Conservation (phyloP, 768 basidiomycete species). For the Pholiota conissans region DNA sequence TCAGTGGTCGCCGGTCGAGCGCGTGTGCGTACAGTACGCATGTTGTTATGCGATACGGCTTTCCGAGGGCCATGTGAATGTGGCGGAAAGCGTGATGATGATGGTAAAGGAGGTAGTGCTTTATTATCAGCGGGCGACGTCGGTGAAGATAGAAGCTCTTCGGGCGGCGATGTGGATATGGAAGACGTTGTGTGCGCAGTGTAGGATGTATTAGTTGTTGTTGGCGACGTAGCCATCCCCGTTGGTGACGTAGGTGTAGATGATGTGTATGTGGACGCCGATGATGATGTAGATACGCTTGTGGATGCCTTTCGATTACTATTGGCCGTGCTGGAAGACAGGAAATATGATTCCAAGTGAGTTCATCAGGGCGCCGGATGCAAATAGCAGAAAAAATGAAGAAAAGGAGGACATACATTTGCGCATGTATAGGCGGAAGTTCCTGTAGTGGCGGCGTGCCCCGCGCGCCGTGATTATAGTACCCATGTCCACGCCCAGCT, state of each 20-base stretch:
- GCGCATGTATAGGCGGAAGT: not conserved
- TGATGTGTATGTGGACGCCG: not conserved
- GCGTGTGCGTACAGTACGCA: not conserved
- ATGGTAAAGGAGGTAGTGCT: constrained; percentile 7
- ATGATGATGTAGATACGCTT: not conserved
- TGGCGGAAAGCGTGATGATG: not conserved
- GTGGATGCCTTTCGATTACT: not conserved
- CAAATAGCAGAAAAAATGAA: not conserved
- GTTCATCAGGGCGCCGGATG: not conserved
- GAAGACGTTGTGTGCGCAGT: not conserved
- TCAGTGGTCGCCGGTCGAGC: constrained; percentile 1
- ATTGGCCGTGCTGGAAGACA: not conserved
- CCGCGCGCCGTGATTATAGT: not conserved
- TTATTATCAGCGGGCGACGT: not conserved
- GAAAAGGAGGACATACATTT: not conserved
- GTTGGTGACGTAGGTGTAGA: not conserved
- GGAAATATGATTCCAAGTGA: not conserved
- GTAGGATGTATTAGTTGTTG: not conserved
- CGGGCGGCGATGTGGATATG: not conserved
- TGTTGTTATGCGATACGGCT: constrained; percentile 4
- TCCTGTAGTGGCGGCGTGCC: not conserved
- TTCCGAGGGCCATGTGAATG: constrained; percentile 6
- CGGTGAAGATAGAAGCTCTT: not conserved
- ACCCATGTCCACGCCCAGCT: not conserved
- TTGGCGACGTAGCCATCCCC: no score